Evolutionary conservation across 2,329 filamentous ascomycete genomes (phyloP).

Genomic region (Purpureocillium takamizusanense): DNA sequence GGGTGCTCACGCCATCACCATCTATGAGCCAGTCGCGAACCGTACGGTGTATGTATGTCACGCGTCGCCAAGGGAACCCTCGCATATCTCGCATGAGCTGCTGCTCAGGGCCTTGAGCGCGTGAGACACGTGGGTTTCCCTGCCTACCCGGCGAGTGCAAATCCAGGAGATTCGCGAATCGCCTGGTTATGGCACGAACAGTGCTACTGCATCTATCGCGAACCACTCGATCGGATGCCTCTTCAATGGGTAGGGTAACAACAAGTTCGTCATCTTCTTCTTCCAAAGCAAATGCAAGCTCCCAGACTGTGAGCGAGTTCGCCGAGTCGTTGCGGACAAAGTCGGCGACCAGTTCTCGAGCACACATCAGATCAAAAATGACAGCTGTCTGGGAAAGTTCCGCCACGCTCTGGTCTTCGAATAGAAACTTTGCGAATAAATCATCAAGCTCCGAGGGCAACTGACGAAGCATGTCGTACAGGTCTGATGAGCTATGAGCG

Average conservation of each 20-base stretch:
- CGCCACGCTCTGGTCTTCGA: slow-evolving; percentile 12
- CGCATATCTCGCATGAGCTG: not conserved
- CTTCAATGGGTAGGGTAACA: slow-evolving; percentile 8
- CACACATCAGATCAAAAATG: slow-evolving; percentile 20
- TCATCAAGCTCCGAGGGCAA: slow-evolving; percentile 17
- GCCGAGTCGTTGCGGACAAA: slow-evolving; percentile 22
- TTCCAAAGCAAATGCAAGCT: slow-evolving; percentile 19
- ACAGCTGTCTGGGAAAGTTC: slow-evolving; percentile 13
- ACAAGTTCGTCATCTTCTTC: slow-evolving; percentile 11
- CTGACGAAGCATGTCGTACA: slow-evolving; percentile 5
- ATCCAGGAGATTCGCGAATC: slow-evolving; percentile 17
- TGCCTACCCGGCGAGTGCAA: slow-evolving; percentile 9
- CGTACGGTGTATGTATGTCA: slow-evolving; percentile 24
- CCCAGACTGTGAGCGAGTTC: slow-evolving; percentile 21
- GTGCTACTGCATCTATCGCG: slow-evolving; percentile 9
- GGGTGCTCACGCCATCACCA: slow-evolving; percentile 10
- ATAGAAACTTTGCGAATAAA: slow-evolving; percentile 20
- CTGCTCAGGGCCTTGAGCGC: slow-evolving; percentile 2
- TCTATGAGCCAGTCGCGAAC: slow-evolving; percentile 23
- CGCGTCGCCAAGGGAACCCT: slow-evolving; percentile 7
- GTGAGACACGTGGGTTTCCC: slow-evolving; percentile 9
- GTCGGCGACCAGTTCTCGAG: slow-evolving; percentile 20
- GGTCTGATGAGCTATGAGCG: not conserved
- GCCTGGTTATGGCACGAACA: slow-evolving; percentile 6
- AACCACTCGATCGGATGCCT: slow-evolving; percentile 12